Conservation (phyloP, 768 basidiomycete species). For the Pleurotus sapidus region DNA sequence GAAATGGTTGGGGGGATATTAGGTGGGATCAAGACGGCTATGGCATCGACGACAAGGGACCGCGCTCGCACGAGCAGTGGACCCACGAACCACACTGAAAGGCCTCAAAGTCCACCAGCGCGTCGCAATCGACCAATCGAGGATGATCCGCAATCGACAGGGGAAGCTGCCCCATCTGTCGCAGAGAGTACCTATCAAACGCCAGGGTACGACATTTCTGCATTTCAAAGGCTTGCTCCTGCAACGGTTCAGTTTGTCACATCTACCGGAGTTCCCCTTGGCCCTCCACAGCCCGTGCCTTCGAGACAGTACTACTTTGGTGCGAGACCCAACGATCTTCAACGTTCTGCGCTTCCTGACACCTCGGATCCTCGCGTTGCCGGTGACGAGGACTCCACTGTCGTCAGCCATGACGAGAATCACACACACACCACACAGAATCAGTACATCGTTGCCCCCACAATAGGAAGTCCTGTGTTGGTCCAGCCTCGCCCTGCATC, state of each 20-base stretch:
- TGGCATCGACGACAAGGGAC: not conserved
- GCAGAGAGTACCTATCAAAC: not conserved
- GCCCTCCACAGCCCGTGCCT: not conserved
- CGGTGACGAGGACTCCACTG: not conserved
- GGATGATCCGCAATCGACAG: too few species aligned
- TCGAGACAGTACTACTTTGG: not conserved
- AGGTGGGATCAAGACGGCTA: conserved; percentile 1
- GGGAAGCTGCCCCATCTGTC: not conserved
- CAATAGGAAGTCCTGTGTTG: conserved; percentile 29
- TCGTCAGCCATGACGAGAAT: not conserved
- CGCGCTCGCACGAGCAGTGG: not conserved
- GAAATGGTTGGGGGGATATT: conserved; percentile 12
- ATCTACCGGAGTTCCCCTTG: conserved; percentile 2
- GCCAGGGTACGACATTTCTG: not conserved
- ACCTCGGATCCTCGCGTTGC: not conserved
- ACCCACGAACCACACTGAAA: not conserved
- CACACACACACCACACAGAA: not conserved
- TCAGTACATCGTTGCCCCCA: not conserved
- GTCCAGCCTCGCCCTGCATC: conserved; percentile 39
- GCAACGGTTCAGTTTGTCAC: conserved; percentile 3
- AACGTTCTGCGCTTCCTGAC: not conserved
- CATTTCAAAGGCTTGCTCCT: not conserved
- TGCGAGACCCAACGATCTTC: not conserved
- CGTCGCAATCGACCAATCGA: too few species aligned
- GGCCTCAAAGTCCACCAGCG: not conserved